Conservation (phyloP, 306 rosid species). For the Erythrophleum fordii region DNA sequence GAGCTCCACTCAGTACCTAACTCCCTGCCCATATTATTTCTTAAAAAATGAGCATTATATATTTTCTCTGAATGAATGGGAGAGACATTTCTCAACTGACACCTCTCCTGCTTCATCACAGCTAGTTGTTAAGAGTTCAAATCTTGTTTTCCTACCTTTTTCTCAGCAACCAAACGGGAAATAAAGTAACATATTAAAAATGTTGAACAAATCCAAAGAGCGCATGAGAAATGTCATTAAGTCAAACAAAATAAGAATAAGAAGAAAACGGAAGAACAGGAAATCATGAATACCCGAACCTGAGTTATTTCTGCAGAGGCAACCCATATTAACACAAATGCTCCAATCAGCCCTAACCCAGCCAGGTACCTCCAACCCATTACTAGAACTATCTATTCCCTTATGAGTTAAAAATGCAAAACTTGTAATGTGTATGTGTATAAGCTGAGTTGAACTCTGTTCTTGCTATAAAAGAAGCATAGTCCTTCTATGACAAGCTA, state of each 20-base stretch:
- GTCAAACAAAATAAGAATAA: not conserved
- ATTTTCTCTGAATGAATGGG: no score
- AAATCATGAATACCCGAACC: conserved; percentile 39
- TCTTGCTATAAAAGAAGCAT: conserved; percentile 26
- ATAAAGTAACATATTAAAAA: not conserved
- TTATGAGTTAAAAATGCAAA: not conserved
- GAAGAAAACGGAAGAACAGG: not conserved
- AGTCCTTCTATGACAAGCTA: not conserved
- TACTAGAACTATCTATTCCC: conserved; percentile 11
- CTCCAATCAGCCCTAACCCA: conserved; percentile 68
- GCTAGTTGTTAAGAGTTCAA: not conserved
- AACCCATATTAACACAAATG: conserved; percentile 69
- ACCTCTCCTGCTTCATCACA: not conserved
- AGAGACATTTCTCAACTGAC: not conserved
- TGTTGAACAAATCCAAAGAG: not conserved
- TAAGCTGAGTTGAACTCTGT: conserved; percentile 12
- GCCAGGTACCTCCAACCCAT: conserved; percentile 68
- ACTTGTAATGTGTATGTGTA: not conserved
- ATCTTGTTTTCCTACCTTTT: not conserved
- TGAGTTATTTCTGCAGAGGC: conserved; percentile 79
- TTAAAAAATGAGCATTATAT: no score
- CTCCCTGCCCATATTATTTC: not conserved
- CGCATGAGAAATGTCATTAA: not conserved
- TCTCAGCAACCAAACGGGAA: no score
- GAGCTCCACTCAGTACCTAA: not conserved